phyloP scores from a whole-genome alignment of 2,329 filamentous ascomycete genomes.

The Coniochaeta hoffmannii region DNA sequence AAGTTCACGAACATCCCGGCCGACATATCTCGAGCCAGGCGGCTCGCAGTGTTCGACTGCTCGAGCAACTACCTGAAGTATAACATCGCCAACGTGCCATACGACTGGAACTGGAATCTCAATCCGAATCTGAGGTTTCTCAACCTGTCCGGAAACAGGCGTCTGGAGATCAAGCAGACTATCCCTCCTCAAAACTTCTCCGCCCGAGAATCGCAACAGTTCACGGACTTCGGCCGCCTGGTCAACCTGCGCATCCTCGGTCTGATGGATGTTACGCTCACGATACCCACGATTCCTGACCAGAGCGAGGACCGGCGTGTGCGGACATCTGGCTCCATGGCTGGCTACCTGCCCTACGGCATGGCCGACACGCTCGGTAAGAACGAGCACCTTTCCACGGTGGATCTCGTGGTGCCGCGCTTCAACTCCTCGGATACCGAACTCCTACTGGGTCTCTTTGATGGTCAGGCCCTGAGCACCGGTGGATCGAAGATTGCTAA shows the following conservation, averaged over 20 bases:
- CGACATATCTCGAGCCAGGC: conserved; percentile 89
- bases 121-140: conserved; percentile 92
- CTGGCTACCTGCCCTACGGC: conserved; percentile 85
- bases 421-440: conserved; percentile 88
- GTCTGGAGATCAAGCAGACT: conserved; percentile 77
- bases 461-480: conserved; percentile 81
- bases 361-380: conserved; percentile 94
- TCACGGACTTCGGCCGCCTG: conserved; percentile 82
- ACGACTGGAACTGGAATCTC: conserved; percentile 99
- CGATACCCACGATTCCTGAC: conserved; percentile 86
- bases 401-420: conserved; percentile 89
- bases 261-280: conserved; percentile 96
- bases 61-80: conserved; percentile 95
- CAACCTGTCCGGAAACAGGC: conserved; percentile 94
- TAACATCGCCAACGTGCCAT: conserved; percentile 98
- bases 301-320: conserved; percentile 93
- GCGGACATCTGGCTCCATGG: conserved; percentile 89
- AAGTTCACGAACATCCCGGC: conserved; percentile 95
- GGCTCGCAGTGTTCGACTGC: conserved; percentile 85
- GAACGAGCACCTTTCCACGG: conserved; percentile 89
- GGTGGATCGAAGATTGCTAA: conserved; percentile 95
- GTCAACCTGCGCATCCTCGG: conserved; percentile 80
- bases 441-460: conserved; percentile 89
- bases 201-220: conserved; percentile 64
- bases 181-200: conserved; percentile 43